Conservation (phyloP, 2,329 filamentous ascomycete species). For the Cytospora piceicola region DNA sequence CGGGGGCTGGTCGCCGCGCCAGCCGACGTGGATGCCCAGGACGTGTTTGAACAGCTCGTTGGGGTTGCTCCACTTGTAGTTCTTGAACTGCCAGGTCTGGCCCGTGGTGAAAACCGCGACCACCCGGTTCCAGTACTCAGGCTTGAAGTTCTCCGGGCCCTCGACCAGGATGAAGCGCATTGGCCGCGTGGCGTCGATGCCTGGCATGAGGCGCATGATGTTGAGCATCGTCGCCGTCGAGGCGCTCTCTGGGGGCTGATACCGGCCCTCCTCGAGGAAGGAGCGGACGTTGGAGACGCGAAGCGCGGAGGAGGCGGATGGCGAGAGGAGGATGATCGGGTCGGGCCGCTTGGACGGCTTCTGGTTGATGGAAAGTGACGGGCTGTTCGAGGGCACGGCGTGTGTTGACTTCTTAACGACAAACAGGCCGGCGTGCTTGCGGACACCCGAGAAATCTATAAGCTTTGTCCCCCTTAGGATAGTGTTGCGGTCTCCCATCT, state of each 20-base stretch:
- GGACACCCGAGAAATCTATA: conserved; percentile 90
- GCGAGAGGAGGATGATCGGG: conserved; percentile 95
- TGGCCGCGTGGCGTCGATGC: conserved; percentile 70
- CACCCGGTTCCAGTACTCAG: conserved; percentile 94
- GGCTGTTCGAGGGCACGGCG: conserved; percentile 41
- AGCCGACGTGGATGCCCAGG: conserved; percentile 86
- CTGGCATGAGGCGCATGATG: conserved; percentile 75
- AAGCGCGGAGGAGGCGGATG: conserved; percentile 90
- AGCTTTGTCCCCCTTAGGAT: conserved; percentile 85
- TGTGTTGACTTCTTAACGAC: conserved; percentile 62
- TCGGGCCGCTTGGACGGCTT: conserved; percentile 62
- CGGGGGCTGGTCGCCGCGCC: conserved; percentile 81
- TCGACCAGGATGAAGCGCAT: conserved; percentile 96
- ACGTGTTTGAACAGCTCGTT: conserved; percentile 88
- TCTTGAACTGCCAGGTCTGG: conserved; percentile 98
- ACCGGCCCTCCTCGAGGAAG: conserved; percentile 86
- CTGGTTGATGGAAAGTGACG: conserved; percentile 58
- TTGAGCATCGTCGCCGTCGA: conserved; percentile 81
- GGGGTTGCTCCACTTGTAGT: conserved; percentile 92
- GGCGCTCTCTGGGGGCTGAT: conserved; percentile 74
- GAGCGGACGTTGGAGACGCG: conserved; percentile 95
- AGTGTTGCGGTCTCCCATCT: conserved; percentile 90
- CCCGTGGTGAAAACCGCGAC: conserved; percentile 97
- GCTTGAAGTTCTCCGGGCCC: conserved; percentile 91
- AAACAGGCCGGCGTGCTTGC: conserved; percentile 81